Evolutionary conservation across 129 eudicot genomes (phyloP), one percentile per base, ranked within the genome.

Genomic region (Lonicera japonica): DNA sequence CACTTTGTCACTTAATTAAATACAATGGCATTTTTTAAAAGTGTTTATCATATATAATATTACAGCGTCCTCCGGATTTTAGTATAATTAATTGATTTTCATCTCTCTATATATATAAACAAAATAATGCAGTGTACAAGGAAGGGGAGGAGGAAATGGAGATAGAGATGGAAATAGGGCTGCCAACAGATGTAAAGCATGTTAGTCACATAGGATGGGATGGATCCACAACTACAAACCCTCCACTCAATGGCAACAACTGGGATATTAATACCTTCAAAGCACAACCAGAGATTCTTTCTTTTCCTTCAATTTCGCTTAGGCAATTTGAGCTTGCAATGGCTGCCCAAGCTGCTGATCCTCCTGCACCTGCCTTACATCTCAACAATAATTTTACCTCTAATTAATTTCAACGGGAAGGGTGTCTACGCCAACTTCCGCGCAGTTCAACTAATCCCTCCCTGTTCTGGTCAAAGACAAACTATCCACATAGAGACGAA

Each of bases 171-270:
- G 95, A 89, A 75, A 89, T 89, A 68, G 97, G 97, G 38, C 64
- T 73, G 14, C 97, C 97, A n/a, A 89, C 91, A 5, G 91, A 86
- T 24, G 95, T 89, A 65, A 89, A 86, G 71, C 97, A 89, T 76
- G 80, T 89, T 3, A 67, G 79, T 0, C 97, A 89, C 79, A 89
- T 89, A 72, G 95, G 97, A 53, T 71, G 70, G 64, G 97, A 89
- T 69, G 95, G 97, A 72, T 70, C 90, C 0, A 81, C 73, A 51
- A 75, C 79, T 19, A 56, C 70, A 8, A 80, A 75, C 29, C 70
- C 74, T 0, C n/a, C n/a, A n/a, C 51, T 71, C 3, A 67, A 76
- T 53, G 70, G 64, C n/a, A n/a, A n/a, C n/a, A n/a, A n/a, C 1
- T 82, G 76, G 89, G 87, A 84, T 68, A n/a, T n/a, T n/a, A n/a